Conservation (phyloP, 805 yeast genomes). For the Candida orba region DNA sequence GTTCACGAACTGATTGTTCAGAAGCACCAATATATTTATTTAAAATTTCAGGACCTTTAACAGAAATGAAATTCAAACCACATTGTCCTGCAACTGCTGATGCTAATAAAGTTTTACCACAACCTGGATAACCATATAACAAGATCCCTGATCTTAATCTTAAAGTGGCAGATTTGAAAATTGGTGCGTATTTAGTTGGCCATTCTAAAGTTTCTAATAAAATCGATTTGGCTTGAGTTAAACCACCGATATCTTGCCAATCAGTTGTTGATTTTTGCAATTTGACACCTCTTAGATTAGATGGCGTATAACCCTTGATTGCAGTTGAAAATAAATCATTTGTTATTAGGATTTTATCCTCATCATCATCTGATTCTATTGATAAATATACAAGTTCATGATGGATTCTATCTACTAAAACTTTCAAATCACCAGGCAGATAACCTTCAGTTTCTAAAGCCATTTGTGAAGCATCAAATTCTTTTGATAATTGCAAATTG, state of each 20-base stretch:
- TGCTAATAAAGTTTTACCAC: slow-evolving; percentile 91
- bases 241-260: slow-evolving; percentile 91
- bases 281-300: slow-evolving; percentile 80
- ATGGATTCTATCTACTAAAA: slow-evolving; percentile 61
- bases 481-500: slow-evolving; percentile 29
- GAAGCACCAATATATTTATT: slow-evolving; percentile 97
- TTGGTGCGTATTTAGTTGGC: slow-evolving; percentile 96
- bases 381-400: slow-evolving; percentile 33
- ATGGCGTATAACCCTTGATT: slow-evolving; percentile 64
- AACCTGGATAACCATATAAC: slow-evolving; percentile 94
- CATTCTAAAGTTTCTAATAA: slow-evolving; percentile 87
- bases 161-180: slow-evolving; percentile 83
- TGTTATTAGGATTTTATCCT: slow-evolving; percentile 12
- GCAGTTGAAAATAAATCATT: slow-evolving; percentile 46
- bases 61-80: slow-evolving; percentile 86
- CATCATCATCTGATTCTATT: slow-evolving; percentile 6
- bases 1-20: slow-evolving; percentile 88
- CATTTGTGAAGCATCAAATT: slow-evolving; percentile 42
- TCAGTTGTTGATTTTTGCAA: slow-evolving; percentile 63
- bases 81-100: slow-evolving; percentile 92
- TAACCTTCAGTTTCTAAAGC: slow-evolving; percentile 81
- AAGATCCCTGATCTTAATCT: slow-evolving; percentile 84
- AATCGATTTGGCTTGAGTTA: slow-evolving; percentile 64
- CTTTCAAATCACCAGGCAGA: slow-evolving; percentile 73
- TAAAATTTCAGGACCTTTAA: slow-evolving; percentile 92